Evolutionary conservation across 1,139 yeast genomes (phyloP).

Genomic region (Scheffersomyces stambukii): DNA sequence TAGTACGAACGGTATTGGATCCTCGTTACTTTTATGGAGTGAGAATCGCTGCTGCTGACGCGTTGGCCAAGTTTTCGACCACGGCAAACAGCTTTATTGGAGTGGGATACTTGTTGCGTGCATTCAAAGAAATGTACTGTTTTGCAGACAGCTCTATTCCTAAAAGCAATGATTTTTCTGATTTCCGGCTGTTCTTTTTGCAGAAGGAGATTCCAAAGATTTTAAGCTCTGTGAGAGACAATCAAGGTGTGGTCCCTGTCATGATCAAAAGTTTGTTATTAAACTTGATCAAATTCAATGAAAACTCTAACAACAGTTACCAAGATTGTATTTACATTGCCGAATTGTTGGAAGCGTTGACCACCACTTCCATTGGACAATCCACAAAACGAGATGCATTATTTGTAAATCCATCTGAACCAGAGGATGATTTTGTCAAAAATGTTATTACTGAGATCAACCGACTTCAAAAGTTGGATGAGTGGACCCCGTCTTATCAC

Average conservation of each 20-base stretch:
- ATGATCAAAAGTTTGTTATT: slow-evolving; percentile 61
- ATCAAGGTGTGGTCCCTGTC: slow-evolving; percentile 62
- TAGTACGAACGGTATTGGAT: slow-evolving; percentile 82
- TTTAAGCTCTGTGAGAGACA: slow-evolving; percentile 57
- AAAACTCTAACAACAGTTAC: slow-evolving; percentile 74
- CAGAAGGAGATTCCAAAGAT: slow-evolving; percentile 67
- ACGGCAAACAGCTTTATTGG: slow-evolving; percentile 67
- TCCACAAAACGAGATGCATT: slow-evolving; percentile 24
- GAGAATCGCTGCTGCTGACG: slow-evolving; percentile 80
- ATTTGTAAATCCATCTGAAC: slow-evolving; percentile 8
- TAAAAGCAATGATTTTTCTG: slow-evolving; percentile 71
- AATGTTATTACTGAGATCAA: slow-evolving; percentile 49
- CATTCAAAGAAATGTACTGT: slow-evolving; percentile 69
- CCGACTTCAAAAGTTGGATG: slow-evolving; percentile 75
- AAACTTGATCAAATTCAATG: slow-evolving; percentile 77
- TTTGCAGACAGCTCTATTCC: slow-evolving; percentile 67
- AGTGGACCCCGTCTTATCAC: slow-evolving; percentile 79
- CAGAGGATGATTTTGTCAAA: slow-evolving; percentile 16
- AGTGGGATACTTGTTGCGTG: slow-evolving; percentile 62
- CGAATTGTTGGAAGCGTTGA: slow-evolving; percentile 54
- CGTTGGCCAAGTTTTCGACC: slow-evolving; percentile 64
- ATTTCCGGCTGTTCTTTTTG: slow-evolving; percentile 62
- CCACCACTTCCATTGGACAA: slow-evolving; percentile 25
- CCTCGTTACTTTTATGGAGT: slow-evolving; percentile 84
- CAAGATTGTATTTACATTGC: slow-evolving; percentile 71